Percentiles rank a stretch among this genome's conserved stretches.
These are phyloP conservation scores for Polygonum aviculare DNA, from an alignment of 148 eudicot genomes.

Conservation along the genomic window DNA sequence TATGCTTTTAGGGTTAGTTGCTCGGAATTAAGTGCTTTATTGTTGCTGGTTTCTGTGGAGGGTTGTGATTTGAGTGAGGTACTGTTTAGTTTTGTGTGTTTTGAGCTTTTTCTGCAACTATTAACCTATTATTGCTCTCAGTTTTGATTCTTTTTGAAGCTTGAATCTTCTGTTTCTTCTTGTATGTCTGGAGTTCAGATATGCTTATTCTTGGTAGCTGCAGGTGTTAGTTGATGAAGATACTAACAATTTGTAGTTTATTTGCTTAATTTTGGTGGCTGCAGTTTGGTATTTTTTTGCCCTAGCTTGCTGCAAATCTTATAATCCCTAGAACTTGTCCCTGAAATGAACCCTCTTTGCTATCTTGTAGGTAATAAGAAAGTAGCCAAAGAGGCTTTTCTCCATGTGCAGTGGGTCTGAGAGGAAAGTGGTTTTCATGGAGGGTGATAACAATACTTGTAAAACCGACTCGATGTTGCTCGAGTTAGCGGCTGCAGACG, in stretches of 20 bases:
- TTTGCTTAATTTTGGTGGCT: background rate
- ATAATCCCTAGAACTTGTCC: background rate
- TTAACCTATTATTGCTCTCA: background rate
- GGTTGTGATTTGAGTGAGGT: background rate
- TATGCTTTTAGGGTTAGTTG: background rate
- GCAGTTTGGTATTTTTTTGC: conserved; percentile 7
- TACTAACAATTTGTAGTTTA: background rate
- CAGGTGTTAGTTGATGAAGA: background rate
- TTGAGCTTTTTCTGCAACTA: background rate
- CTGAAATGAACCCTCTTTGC: background rate
- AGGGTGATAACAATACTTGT: background rate
- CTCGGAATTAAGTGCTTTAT: background rate
- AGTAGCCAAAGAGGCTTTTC: background rate
- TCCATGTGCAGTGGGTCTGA: conserved; percentile 8
- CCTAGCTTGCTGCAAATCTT: background rate
- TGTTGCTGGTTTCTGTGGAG: background rate
- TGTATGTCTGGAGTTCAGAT: background rate
- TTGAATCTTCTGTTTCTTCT: background rate
- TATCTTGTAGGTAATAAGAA: background rate
- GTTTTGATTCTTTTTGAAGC: background rate
- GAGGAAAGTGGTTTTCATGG: conserved; percentile 8
- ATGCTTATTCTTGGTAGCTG: conserved; percentile 2
- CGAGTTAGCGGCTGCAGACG: conserved; percentile 67
- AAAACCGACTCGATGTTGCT: conserved; percentile 34
- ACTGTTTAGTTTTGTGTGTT: background rate